Evolutionary conservation across 2,329 filamentous ascomycete genomes (phyloP), one percentile per base, ranked within the genome.

Genomic region (Akanthomyces muscarius): DNA sequence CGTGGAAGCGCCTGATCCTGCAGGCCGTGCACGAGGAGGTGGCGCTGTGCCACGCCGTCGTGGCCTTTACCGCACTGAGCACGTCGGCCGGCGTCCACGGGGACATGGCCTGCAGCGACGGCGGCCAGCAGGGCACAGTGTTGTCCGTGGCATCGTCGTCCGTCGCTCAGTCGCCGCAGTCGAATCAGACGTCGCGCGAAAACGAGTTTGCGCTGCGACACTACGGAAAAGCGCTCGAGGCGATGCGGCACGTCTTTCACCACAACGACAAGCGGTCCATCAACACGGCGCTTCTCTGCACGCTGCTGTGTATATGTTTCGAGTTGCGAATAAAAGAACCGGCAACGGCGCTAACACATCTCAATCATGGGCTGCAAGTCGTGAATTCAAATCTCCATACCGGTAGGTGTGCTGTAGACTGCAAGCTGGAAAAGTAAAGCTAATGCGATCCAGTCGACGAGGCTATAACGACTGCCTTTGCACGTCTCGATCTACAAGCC

Each of bases 271-370:
- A 53, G 54, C 42, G 59, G 1, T 64, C 61, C 28, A 53, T 64
- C 14, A 66, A 64, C 50, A 62, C 62, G 18, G 60, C 62, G 14
- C 52, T 66, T 10, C 57, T 66, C 13, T 66, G 64, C 38, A 59
- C 65, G 16, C 45, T 66, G 25, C 30, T 68, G 10, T 68, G 61
- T 38, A 65, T 68, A 16, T 68, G 62, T 47, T 66, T 66, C 25
- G 65, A 67, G 56, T 42, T 67, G n/a, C 58, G 63, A 10, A 66
- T 65, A 36, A 55, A 54, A 14, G 52, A 64, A 13, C 45, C 61
- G 1, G 53, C 41, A 1, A 45, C 52, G 23, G 66, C 66, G 6
- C 51, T 65, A 8, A 63, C 53, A 23, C 66, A 67, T 36, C 60
- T 67, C 6, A 62, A 66, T 14, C 45, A 64, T 33, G 53, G 63